Evolutionary conservation across 2,329 filamentous ascomycete species (phyloP).

Genomic region (Thelonectria discophora): DNA sequence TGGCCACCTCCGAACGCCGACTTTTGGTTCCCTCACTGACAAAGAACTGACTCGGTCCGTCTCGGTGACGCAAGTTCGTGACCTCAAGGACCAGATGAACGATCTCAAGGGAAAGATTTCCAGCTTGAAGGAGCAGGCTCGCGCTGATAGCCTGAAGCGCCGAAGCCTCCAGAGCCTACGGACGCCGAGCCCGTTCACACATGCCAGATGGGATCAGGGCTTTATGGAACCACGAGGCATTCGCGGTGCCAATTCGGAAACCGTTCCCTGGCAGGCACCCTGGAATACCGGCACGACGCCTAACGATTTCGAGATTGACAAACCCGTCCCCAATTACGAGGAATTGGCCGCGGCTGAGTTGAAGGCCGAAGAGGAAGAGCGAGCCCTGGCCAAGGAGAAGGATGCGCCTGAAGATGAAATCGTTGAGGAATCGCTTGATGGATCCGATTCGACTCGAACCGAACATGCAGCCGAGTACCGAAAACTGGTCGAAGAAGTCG

Average conservation of each 20-base stretch:
- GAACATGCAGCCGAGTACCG: slow-evolving; percentile 33
- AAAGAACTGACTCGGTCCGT: slow-evolving; percentile 69
- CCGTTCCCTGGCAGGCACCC: slow-evolving; percentile 28
- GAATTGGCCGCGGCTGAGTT: slow-evolving; percentile 13
- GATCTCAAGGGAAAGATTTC: slow-evolving; percentile 88
- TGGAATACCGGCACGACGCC: slow-evolving; percentile 25
- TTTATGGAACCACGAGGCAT: slow-evolving; percentile 37
- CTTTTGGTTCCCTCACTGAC: slow-evolving; percentile 53
- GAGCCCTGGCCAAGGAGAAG: not conserved
- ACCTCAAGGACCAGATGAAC: slow-evolving; percentile 84
- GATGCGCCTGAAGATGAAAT: not conserved
- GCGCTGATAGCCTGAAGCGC: slow-evolving; percentile 80
- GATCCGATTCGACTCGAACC: slow-evolving; percentile 34
- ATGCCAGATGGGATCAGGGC: slow-evolving; percentile 58
- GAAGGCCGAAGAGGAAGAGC: slow-evolving; percentile 18
- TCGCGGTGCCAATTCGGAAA: slow-evolving; percentile 34
- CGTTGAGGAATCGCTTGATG: slow-evolving; percentile 1
- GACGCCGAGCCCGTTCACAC: slow-evolving; percentile 81
- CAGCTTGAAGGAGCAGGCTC: slow-evolving; percentile 77
- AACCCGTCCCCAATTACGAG: slow-evolving; percentile 13
- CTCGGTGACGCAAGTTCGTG: slow-evolving; percentile 77
- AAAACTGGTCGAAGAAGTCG: not conserved
- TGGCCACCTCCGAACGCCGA: slow-evolving; percentile 56
- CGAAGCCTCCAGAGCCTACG: slow-evolving; percentile 79
- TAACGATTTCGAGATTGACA: slow-evolving; percentile 18